These are phyloP conservation scores for Phycomyces nitens DNA, from an alignment of 192 early-diverging fungal genomes.

Conservation along the genomic window DNA sequence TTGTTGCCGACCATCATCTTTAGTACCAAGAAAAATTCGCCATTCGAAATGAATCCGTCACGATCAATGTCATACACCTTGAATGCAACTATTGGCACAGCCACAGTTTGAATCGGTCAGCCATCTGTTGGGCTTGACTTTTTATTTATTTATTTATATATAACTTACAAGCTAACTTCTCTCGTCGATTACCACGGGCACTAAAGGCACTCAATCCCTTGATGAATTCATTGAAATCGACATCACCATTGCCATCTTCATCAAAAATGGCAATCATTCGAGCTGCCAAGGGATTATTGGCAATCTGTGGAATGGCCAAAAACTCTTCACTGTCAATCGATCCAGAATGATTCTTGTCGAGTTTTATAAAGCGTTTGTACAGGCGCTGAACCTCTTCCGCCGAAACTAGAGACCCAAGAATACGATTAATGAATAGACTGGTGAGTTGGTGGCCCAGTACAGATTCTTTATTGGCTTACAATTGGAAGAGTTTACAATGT, in stretches of 20 bases:
- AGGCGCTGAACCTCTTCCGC: constrained; percentile 95
- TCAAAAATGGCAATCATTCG: constrained; percentile 97
- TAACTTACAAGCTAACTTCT: constrained; percentile 87
- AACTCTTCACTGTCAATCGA: constrained; percentile 98
- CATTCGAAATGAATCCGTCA: constrained; percentile 98
- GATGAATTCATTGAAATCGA: constrained; percentile 99
- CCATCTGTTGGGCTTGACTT: no score
- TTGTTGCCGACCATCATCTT: constrained; percentile 99
- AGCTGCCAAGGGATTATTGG: constrained; percentile 94
- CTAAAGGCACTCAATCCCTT: constrained; percentile 91
- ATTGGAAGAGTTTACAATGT: constrained; percentile 75
- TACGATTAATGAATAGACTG: not conserved
- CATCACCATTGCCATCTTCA: constrained; percentile 95
- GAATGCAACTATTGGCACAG: constrained; percentile 76
- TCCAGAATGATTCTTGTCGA: constrained; percentile 95
- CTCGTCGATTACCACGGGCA: constrained; percentile 88
- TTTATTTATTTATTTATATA: not conserved
- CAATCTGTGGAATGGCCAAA: constrained; percentile 92
- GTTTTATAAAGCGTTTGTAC: constrained; percentile 97
- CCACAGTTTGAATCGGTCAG: no score
- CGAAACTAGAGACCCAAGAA: constrained; percentile 70
- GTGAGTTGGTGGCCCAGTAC: not conserved
- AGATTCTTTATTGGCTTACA: constrained; percentile 50
- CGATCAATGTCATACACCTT: constrained; percentile 99
- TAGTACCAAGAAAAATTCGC: constrained; percentile 95